A percentile compares a stretch with the other conserved stretches of the same genome.
These are phyloP conservation scores for Populus hybrid DNA, from an alignment of 441 rosid genomes.

Conservation along the genomic window DNA sequence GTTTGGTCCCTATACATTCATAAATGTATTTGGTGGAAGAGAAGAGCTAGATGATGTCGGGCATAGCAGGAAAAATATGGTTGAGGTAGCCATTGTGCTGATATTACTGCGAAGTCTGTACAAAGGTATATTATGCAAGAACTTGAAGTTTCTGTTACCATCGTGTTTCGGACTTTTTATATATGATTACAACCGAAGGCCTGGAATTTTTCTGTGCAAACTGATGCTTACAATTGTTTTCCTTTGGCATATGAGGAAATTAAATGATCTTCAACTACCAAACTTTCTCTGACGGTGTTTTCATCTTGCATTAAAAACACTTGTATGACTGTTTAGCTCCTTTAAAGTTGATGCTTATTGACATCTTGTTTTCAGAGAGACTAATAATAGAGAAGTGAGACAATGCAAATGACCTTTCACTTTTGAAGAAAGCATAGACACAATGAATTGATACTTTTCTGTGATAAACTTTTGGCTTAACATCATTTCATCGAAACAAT, in stretches of 20 bases:
- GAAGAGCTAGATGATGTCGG: conserved; percentile 35
- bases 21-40: conserved; percentile 40
- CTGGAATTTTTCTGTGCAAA: neutral
- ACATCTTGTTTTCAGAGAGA: neutral
- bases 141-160: neutral
- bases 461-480: neutral
- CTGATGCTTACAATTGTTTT: neutral
- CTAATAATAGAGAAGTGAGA: neutral
- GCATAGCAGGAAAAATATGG: conserved; percentile 34
- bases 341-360: neutral
- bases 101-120: conserved; percentile 26
- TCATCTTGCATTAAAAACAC: neutral
- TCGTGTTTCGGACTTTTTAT: neutral
- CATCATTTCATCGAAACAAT: neutral
- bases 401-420: neutral
- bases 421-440: neutral
- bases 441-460: neutral
- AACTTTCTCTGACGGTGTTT: neutral
- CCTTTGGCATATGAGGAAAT: neutral
- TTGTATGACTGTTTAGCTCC: neutral
- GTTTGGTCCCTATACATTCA: conserved; percentile 49
- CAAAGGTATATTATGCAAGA: conserved; percentile 25
- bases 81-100: conserved; percentile 40
- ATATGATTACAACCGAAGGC: neutral
- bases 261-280: neutral